Base-by-base conservation (phyloP, 345 rosid genomes). In the Nephelium lappaceum region DNA sequence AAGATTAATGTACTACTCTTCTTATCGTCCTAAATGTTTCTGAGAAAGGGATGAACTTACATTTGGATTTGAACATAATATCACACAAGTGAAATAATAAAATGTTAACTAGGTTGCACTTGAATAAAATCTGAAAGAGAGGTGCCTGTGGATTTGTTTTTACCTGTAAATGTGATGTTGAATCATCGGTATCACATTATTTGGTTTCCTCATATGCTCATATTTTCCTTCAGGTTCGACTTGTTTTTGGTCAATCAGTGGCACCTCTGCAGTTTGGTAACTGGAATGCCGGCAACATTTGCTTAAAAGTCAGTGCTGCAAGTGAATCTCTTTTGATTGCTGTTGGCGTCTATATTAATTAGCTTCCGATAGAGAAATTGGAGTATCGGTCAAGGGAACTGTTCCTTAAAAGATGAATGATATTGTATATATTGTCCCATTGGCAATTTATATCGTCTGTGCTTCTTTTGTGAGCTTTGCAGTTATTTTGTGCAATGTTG, bases 391-490 rank as follows among this genome's bases (percentile, higher is more conserved):
- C 49, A 75, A 10, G 49, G 66, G 51, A 49, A 1, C 18, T 67
- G 57, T 53, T 27, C 18, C 39, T 67, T 36, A 62, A 66, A 53
- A 75, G 64, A 75, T n/a, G 16, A 36, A 16, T 53, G 11, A 39
- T 38, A 39, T 38, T 76, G 79, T 76, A 76, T 39, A 67, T 67
- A 76, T 67, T 55, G 1, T 16, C 36, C 36, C 61, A 62, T 39
- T 76, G 66, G 38, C 49, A 6, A 53, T 64, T 36, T 25, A 66
- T 51, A 53, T 49, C 21, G 18, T 39, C 6, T 12, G n/a, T 67
- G 24, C 58, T 53, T 65, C 18, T 47, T 36, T 60, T 27, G 39
- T 31, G 25, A 16, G 18, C 45, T 43, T 36, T 5, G 23, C 78
- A 39, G 72, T 76, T 38, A 9, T 11, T 21, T 55, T 76, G 19